phyloP scores from a whole-genome alignment of 495 filamentous ascomycete genomes.

The Pseudevernia furfuracea region DNA sequence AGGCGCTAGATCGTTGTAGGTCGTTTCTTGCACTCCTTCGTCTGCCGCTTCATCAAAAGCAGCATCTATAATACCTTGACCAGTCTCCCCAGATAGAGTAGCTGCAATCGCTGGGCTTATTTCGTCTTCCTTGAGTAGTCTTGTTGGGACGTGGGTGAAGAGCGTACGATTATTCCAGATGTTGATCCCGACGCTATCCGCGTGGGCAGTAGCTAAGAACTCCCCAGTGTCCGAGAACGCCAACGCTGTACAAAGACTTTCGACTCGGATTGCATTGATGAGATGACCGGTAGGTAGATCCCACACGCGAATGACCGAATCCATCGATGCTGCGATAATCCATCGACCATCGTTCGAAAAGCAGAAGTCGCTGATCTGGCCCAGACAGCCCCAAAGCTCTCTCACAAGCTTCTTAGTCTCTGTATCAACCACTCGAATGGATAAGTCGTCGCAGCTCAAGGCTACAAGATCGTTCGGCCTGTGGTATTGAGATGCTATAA shows the following conservation, averaged over 20 bases:
- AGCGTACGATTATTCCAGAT: conserved; percentile 91
- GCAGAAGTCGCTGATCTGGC: conserved; percentile 72
- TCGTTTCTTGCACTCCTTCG: conserved; percentile 36
- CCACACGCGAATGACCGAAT: conserved; percentile 80
- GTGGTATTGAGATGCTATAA: conserved; percentile 71
- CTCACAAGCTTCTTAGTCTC: conserved; percentile 83
- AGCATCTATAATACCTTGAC: conserved; percentile 59
- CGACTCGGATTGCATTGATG: conserved; percentile 76
- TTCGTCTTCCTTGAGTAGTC: conserved; percentile 67
- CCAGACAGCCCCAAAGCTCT: conserved; percentile 85
- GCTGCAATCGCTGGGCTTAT: conserved; percentile 56
- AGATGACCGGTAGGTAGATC: conserved; percentile 92
- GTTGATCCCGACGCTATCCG: conserved; percentile 76
- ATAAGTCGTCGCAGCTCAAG: conserved; percentile 80
- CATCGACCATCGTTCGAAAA: conserved; percentile 92
- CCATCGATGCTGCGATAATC: conserved; percentile 83
- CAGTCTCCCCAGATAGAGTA: conserved; percentile 76
- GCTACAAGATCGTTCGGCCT: conserved; percentile 78
- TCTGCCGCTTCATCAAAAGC: conserved; percentile 52
- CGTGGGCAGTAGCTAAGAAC: conserved; percentile 81
- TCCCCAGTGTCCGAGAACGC: conserved; percentile 86
- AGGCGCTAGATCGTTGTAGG: conserved; percentile 39
- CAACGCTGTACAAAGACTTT: conserved; percentile 68
- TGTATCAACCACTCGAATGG: conserved; percentile 80
- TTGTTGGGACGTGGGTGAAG: conserved; percentile 78